A percentile compares a stretch with the other conserved stretches of the same genome.
phyloP scores from a whole-genome alignment of 179 eudicot genomes.

The Heliamphora pulchella region DNA sequence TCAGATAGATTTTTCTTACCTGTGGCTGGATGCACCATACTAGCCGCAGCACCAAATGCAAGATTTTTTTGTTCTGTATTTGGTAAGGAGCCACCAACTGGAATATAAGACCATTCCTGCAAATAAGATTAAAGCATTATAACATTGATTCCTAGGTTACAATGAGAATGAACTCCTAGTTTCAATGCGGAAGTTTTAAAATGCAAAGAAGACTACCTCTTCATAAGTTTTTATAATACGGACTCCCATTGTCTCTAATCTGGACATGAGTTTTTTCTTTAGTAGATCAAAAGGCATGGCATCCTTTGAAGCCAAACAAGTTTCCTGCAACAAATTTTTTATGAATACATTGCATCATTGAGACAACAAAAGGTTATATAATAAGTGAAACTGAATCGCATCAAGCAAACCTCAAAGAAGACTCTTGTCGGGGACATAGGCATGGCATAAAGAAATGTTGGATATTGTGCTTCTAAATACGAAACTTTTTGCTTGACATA shows the following conservation, averaged over 20 bases:
- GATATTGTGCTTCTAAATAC: slow-evolving; percentile 59
- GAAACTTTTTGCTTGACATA: slow-evolving; percentile 40
- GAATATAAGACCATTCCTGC: slow-evolving; percentile 98
- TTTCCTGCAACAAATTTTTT: slow-evolving; percentile 52
- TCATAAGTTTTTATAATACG: slow-evolving; percentile 62
- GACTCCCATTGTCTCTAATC: slow-evolving; percentile 79
- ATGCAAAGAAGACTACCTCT: slow-evolving; percentile 46
- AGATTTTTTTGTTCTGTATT: slow-evolving; percentile 89
- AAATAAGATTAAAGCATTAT: slow-evolving; percentile 11
- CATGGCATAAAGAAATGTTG: slow-evolving; percentile 94
- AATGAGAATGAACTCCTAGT: background rate
- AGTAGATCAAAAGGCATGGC: slow-evolving; percentile 92
- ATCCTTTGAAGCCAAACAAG: slow-evolving; percentile 92
- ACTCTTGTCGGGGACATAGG: slow-evolving; percentile 88
- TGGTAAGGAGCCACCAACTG: slow-evolving; percentile 95
- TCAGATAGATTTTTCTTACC: slow-evolving; percentile 31
- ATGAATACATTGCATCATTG: slow-evolving; percentile 2
- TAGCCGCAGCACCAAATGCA: slow-evolving; percentile 98
- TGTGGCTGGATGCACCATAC: slow-evolving; percentile 99
- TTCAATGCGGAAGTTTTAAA: background rate
- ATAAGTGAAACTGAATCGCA: background rate
- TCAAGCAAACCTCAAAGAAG: slow-evolving; percentile 73
- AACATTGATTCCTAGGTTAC: background rate
- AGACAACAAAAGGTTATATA: slow-evolving; percentile 10
- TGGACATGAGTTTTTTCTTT: slow-evolving; percentile 71